Percentiles rank a stretch among this genome's conserved stretches.
Evolutionary conservation across 2,329 filamentous ascomycete species (phyloP).

Genomic region (Colletotrichum endophyticum): DNA sequence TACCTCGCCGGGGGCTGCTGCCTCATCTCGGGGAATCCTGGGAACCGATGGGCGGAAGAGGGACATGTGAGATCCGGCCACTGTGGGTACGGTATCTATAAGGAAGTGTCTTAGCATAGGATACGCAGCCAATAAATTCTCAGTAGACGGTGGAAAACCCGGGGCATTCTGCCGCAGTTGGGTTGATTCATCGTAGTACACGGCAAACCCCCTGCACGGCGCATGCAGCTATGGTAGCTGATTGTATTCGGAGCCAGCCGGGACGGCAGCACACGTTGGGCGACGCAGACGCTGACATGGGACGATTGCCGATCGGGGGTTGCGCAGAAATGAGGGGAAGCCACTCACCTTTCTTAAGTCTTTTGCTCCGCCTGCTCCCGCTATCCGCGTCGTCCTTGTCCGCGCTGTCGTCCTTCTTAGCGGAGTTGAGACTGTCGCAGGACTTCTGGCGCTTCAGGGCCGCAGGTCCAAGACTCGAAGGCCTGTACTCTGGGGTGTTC

Average conservation of each 20-base stretch:
- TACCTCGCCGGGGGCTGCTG: conserved; percentile 48
- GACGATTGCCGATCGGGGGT: neutral
- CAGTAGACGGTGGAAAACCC: neutral
- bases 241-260: neutral
- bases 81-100: conserved; percentile 74
- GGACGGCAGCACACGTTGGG: neutral
- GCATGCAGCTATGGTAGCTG: neutral
- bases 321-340: neutral
- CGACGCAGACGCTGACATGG: neutral
- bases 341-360: conserved; percentile 74
- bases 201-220: conserved; percentile 14
- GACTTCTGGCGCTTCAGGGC: conserved; percentile 81
- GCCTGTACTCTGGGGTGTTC: conserved; percentile 68
- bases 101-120: conserved; percentile 26
- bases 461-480: conserved; percentile 58
- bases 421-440: conserved; percentile 55
- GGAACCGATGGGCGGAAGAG: conserved; percentile 84
- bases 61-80: conserved; percentile 97
- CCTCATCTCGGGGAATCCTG: conserved; percentile 63
- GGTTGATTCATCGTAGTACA: conserved; percentile 23
- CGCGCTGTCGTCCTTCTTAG: conserved; percentile 50
- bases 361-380: conserved; percentile 80
- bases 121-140: neutral
- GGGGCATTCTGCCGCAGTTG: neutral
- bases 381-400: conserved; percentile 66